Base-by-base conservation (phyloP, 2,329 filamentous ascomycete species). In the Stemphylium beticola region DNA sequence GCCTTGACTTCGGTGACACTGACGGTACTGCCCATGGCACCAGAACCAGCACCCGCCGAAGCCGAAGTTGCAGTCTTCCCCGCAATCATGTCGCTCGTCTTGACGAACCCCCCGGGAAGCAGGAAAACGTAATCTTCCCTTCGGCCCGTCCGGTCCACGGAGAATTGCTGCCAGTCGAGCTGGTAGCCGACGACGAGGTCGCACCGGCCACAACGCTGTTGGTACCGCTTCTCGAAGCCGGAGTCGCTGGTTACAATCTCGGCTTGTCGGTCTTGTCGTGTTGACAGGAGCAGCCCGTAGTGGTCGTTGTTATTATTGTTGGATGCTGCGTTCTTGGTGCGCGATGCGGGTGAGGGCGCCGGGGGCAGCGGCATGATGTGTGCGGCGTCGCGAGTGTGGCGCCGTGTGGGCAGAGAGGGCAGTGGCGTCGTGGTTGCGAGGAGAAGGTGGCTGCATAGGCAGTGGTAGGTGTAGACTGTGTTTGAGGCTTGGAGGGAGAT, bases 161-260 rank as follows among this genome's bases (percentile, higher is more conserved):
- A 58, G 55, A 73, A 85, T 69, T 85, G 82, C 47, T 77, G 74
- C 67, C 74, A 74, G 64, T 85, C 83, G 37, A 90, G 72, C 65
- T 83, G 79, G 76, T 90, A 91, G 24, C 84, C 87, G 39, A 89
- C 77, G 1, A 83, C 79, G 24, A 88, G 69, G 29, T 79, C 77
- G 76, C 88, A 90, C 51, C 87, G 75, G 11, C 78, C 81, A 73
- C 88, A 91, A 18, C 82, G 77, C 59, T 84, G 77, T 4, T 85
- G 62, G 52, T 82, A 77, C 15, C 88, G 75, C 77, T 88, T 89
- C 76, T 90, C 88, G 57, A 89, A 89, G 4, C 87, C 88, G 54
- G 88, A 84, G 57, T 82, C 80, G 10, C 82, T 77, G 1, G 81
- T 76, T 6, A 88, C 76, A 0, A 88, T 74, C 10, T 80, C 78